phyloP scores from a whole-genome alignment of 2,329 filamentous ascomycete species.

The Pseudocercospora fijiensis region DNA sequence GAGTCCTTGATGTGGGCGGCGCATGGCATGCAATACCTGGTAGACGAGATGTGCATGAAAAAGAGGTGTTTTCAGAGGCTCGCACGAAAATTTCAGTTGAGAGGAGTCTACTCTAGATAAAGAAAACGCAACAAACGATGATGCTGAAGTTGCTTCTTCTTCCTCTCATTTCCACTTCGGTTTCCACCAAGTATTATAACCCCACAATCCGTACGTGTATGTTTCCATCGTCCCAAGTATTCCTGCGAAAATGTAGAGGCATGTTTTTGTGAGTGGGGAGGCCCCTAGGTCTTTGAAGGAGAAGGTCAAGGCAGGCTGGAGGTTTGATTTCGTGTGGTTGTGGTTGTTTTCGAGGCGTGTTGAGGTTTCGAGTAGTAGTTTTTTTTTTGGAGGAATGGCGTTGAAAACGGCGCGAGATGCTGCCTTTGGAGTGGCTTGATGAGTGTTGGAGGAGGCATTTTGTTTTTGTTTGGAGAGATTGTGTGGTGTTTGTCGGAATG shows the following conservation, averaged over 20 bases:
- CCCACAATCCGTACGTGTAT: slow-evolving; percentile 8
- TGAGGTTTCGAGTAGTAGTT: no score
- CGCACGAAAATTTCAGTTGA: no score
- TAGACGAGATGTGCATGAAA: background rate
- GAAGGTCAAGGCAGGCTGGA: slow-evolving; percentile 7
- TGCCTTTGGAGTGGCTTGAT: no score
- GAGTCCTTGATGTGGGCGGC: background rate
- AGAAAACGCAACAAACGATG: no score
- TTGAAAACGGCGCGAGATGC: no score
- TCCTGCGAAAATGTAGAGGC: background rate
- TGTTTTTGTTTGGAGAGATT: background rate
- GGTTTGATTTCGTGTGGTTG: background rate
- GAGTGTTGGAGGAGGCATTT: background rate
- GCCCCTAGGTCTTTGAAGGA: slow-evolving; percentile 10
- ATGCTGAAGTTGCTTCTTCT: no score
- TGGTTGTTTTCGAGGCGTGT: background rate
- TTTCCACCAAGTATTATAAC: slow-evolving; percentile 1
- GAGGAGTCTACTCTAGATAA: no score
- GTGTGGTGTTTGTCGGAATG: no score
- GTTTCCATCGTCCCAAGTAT: slow-evolving; percentile 1
- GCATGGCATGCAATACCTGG: background rate
- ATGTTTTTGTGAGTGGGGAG: background rate
- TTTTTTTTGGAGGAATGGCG: no score
- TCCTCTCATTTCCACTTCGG: background rate
- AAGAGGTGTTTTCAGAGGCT: background rate